Conservation (phyloP, 352 stramenopile genomes). For the Globisporangium apiculatum region DNA sequence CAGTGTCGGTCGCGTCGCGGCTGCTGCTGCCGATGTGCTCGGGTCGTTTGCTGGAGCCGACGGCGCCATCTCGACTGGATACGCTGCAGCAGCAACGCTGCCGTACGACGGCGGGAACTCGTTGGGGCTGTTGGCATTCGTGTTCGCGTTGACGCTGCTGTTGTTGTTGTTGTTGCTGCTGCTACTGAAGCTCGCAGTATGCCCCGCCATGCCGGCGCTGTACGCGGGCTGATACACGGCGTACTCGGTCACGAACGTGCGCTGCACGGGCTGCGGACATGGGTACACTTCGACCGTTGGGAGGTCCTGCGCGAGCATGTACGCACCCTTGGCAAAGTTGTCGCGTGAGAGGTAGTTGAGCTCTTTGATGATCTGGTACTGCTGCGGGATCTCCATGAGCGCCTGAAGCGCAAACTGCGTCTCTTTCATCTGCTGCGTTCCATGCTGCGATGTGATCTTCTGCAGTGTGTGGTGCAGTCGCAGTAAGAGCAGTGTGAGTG, state of each 20-base stretch:
- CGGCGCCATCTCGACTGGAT: conserved; percentile 5
- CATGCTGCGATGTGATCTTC: conserved; percentile 49
- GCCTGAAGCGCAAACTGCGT: conserved; percentile 74
- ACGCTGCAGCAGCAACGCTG: neutral
- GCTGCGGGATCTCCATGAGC: conserved; percentile 81
- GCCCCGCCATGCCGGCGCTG: neutral
- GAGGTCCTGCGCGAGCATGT: conserved; percentile 44
- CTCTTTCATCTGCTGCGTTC: conserved; percentile 38
- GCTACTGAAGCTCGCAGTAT: neutral
- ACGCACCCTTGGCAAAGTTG: conserved; percentile 21
- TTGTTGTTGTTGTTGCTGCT: too few species aligned
- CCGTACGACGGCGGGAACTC: neutral
- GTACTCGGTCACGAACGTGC: conserved; percentile 19
- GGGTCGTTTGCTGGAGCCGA: conserved; percentile 12
- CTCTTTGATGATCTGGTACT: conserved; percentile 75
- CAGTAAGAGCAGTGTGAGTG: neutral
- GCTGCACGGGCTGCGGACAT: conserved; percentile 25
- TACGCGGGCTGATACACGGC: conserved; percentile 21
- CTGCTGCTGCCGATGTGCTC: neutral
- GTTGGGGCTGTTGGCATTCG: conserved; percentile 11
- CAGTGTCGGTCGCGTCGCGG: conserved; percentile 7
- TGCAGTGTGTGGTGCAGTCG: conserved; percentile 4
- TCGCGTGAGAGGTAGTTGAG: conserved; percentile 45
- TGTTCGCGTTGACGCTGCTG: neutral
- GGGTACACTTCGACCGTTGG: conserved; percentile 62